Evolutionary conservation across 1,284 basidiomycete species (phyloP).

Genomic region (Puccinia hordei): DNA sequence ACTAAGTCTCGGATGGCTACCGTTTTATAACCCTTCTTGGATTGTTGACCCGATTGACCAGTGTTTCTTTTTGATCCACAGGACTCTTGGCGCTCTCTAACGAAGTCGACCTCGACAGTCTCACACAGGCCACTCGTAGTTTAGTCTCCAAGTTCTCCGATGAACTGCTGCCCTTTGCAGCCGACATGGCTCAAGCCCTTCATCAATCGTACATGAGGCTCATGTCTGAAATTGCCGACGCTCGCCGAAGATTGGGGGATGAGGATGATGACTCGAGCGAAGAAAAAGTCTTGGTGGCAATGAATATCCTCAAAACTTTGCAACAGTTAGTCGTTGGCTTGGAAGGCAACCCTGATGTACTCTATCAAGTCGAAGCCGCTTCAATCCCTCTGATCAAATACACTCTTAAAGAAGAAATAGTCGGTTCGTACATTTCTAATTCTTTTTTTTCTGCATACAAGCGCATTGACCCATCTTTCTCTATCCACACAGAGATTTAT

Average conservation of each 20-base stretch:
- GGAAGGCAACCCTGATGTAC: constrained; percentile 73
- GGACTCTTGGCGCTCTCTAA: constrained; percentile 83
- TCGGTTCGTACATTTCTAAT: constrained; percentile 60
- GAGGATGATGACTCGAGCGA: constrained; percentile 66
- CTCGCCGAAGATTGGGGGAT: constrained; percentile 61
- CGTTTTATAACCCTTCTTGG: not conserved
- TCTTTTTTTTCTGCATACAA: not conserved
- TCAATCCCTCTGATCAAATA: constrained; percentile 76
- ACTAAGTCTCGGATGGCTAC: not conserved
- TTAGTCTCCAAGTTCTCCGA: constrained; percentile 83
- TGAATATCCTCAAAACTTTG: constrained; percentile 68
- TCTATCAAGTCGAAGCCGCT: constrained; percentile 77
- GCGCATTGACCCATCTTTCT: constrained; percentile 10
- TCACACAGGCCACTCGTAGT: constrained; percentile 77
- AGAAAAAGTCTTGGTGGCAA: constrained; percentile 79
- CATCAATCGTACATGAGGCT: constrained; percentile 79
- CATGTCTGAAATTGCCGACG: constrained; percentile 66
- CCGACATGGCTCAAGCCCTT: constrained; percentile 75
- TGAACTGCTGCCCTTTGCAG: constrained; percentile 81
- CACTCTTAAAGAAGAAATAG: constrained; percentile 65
- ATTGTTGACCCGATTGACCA: constrained; percentile 14
- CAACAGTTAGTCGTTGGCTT: constrained; percentile 67
- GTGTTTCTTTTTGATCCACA: constrained; percentile 55
- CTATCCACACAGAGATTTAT: constrained; percentile 68
- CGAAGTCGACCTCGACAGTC: constrained; percentile 82